A percentile compares a stretch with the other conserved stretches of the same genome.
phyloP scores from a whole-genome alignment of 352 stramenopile genomes.

The Phytophthora litchii region DNA sequence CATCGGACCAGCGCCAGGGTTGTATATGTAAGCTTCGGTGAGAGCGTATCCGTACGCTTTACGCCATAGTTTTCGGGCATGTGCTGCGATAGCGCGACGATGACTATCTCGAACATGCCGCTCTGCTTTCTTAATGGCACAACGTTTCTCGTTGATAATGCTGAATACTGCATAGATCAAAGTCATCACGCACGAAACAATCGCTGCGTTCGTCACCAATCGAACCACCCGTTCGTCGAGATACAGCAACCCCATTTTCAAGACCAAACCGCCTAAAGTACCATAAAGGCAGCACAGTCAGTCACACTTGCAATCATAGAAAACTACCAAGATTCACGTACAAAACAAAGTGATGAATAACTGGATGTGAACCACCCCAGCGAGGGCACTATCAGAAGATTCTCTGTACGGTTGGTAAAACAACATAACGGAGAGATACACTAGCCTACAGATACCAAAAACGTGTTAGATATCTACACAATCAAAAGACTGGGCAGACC shows the following conservation, averaged over 20 bases:
- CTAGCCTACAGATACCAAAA: conserved; percentile 41
- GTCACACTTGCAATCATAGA: neutral
- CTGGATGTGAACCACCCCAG: conserved; percentile 71
- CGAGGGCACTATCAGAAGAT: conserved; percentile 63
- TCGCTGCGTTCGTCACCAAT: conserved; percentile 57
- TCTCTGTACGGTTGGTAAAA: conserved; percentile 76
- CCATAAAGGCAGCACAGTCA: conserved; percentile 1
- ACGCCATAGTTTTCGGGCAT: conserved; percentile 63
- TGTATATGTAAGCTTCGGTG: conserved; percentile 63
- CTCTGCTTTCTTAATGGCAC: conserved; percentile 35
- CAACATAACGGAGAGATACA: conserved; percentile 79
- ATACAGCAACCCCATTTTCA: conserved; percentile 68
- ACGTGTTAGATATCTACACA: neutral
- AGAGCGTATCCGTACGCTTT: conserved; percentile 59
- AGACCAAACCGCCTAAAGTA: conserved; percentile 55
- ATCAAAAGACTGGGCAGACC: neutral
- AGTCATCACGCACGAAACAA: conserved; percentile 60
- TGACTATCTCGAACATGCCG: conserved; percentile 52
- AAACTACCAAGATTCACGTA: conserved; percentile 29
- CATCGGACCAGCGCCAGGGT: conserved; percentile 51
- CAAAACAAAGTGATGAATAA: conserved; percentile 83
- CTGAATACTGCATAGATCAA: conserved; percentile 56
- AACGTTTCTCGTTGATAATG: conserved; percentile 56
- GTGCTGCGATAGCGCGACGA: conserved; percentile 44
- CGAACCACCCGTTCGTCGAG: conserved; percentile 47